Evolutionary conservation across 73 alveolate species (phyloP), one percentile per base, ranked within the genome.

Genomic region (Paramecium biaurelia): DNA sequence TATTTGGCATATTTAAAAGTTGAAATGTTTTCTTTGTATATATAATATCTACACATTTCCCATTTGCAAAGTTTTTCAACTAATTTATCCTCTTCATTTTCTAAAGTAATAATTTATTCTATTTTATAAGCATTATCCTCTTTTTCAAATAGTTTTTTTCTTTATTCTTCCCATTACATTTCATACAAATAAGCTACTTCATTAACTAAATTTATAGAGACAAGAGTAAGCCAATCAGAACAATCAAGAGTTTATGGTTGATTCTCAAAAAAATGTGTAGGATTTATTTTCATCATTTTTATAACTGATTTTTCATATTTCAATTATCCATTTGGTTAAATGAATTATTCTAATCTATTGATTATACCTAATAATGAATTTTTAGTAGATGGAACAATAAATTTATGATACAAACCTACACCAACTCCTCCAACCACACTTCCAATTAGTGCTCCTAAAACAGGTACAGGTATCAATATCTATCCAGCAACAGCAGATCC

Each of bases 401-500:
- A 79, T 47, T 45, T 79, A 43, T 79, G 74, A 24, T 79, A 79
- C 7, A 79, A 34, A 10, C 90, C 90, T 43, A 79, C 74, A 11
- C 90, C 90, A 79, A 79, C 90, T 11, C 90, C 90, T 42, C 90
- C 90, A 10, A 79, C 70, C 2, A 79, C 70, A 38, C 76, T 24
- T 18, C 90, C 90, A 42, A 79, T 41, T 3, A 79, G 30, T 11
- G 90, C 90, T n/a, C 90, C 90, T 45, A 79, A 79, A 4, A 79
- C 90, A 43, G 90, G 90, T 1, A 79, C 45, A 45, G 90, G 90
- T 20, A 79, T 79, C 10, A 79, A 47, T 24, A 79, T 79, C 28
- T 79, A 45, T 24, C 90, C 90, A 8, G 90, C 90, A 58, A 79
- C 72, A 43, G 90, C 90, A 23, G 90, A 79, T 41, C 90, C 90